These are phyloP conservation scores for Protea cynaroides DNA, from an alignment of 164 flowering plant genomes.

Conservation along the genomic window DNA sequence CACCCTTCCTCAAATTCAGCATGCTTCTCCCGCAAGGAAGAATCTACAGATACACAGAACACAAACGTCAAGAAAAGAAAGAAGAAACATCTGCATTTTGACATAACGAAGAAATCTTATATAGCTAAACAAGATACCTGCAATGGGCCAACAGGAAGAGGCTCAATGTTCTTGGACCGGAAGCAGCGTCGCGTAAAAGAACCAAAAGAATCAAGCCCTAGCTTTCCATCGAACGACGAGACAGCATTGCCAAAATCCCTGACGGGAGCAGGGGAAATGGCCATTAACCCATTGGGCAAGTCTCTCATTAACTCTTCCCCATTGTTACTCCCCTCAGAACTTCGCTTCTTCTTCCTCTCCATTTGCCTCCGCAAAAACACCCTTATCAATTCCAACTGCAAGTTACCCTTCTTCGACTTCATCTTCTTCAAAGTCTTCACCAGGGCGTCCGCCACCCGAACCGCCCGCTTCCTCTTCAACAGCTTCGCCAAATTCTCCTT, in stretches of 20 bases:
- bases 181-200: slow-evolving; percentile 31
- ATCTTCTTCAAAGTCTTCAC: slow-evolving; percentile 37
- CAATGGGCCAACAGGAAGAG: slow-evolving; percentile 43
- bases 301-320: slow-evolving; percentile 39
- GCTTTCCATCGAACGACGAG: slow-evolving; percentile 33
- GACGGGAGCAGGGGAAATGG: slow-evolving; percentile 37
- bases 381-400: slow-evolving; percentile 52
- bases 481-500: slow-evolving; percentile 16
- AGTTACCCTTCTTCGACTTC: slow-evolving; percentile 42
- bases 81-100: background rate
- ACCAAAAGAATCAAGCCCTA: slow-evolving; percentile 31
- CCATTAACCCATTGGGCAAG: slow-evolving; percentile 74
- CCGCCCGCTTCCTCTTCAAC: slow-evolving; percentile 18
- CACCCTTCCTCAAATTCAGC: slow-evolving; percentile 24
- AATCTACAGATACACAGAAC: slow-evolving; percentile 26
- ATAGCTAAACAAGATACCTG: slow-evolving; percentile 38
- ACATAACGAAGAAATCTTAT: no score
- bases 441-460: slow-evolving; percentile 27
- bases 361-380: slow-evolving; percentile 53
- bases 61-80: background rate
- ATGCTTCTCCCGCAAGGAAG: slow-evolving; percentile 34
- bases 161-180: slow-evolving; percentile 82
- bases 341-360: slow-evolving; percentile 42
- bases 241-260: slow-evolving; percentile 24
- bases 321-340: slow-evolving; percentile 14